These are phyloP conservation scores for Ambrosia hybrid DNA, from an alignment of 140 eudicot species.

Conservation along the genomic window DNA sequence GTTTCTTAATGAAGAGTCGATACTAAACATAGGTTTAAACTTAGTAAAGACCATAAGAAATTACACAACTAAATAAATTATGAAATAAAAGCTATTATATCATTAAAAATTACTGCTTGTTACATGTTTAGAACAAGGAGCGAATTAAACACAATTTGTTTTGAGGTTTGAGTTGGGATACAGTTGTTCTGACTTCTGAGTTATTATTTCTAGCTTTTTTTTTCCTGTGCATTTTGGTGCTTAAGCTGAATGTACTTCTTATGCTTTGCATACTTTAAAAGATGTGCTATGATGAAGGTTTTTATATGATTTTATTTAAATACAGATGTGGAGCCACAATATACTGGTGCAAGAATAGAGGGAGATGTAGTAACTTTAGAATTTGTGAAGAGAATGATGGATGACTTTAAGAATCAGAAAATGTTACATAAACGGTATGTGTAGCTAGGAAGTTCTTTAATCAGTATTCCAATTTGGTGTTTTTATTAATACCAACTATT, in stretches of 20 bases:
- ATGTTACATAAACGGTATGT: slow-evolving; percentile 76
- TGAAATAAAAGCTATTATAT: slow-evolving; percentile 1
- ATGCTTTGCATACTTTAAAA: slow-evolving; percentile 4
- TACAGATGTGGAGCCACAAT: slow-evolving; percentile 89
- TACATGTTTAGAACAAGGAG: slow-evolving; percentile 11
- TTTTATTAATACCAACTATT: background rate
- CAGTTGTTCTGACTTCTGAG: background rate
- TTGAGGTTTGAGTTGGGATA: slow-evolving; percentile 2
- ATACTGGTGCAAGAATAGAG: slow-evolving; percentile 95
- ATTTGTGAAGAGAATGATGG: slow-evolving; percentile 95
- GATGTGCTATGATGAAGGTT: background rate
- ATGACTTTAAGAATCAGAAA: slow-evolving; percentile 94
- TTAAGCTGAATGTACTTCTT: slow-evolving; percentile 12
- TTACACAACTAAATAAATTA: slow-evolving; percentile 11
- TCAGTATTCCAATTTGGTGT: background rate
- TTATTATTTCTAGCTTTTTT: no score
- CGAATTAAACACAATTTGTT: background rate
- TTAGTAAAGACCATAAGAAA: slow-evolving; percentile 24
- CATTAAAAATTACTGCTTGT: background rate
- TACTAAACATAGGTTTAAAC: slow-evolving; percentile 65
- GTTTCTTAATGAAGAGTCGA: slow-evolving; percentile 62
- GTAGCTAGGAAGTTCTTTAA: background rate
- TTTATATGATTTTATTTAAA: background rate
- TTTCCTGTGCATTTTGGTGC: slow-evolving; percentile 8
- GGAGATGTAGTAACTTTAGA: slow-evolving; percentile 89